Base-by-base conservation (phyloP, 441 rosid genomes). In the Biscutella laevigata region DNA sequence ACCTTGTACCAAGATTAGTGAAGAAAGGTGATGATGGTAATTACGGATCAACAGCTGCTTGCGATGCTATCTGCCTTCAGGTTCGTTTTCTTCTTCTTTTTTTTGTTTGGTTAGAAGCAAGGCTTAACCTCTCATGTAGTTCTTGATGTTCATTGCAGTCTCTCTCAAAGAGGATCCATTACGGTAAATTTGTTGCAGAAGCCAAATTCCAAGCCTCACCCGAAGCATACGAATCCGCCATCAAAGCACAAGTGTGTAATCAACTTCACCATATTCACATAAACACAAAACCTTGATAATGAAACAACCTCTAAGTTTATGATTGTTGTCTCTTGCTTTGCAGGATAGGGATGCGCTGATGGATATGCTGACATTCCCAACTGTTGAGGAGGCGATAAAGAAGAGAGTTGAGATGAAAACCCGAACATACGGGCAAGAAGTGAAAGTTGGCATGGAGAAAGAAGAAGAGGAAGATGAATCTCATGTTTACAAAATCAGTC, bases 171-270 rank as follows among this genome's bases (percentile, higher is more conserved):
- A 81, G 97, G 68, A 80, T 88, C 27, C 99, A 92, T 64, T 92
- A 92, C 34, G 95, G 97, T 24, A 86, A 88, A 76, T 88, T 64
- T 67, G 97, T 92, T 4, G 97, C 99, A 3, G 95, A 92, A 62
- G 88, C 90, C 43, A 92, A 88, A 69, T 92, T 75, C 53, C 82
- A 17, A 37, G 89, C 77, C 19, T 59, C 77, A 34, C 92, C 95
- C 2, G 74, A 77, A 49, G 80, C 67, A 17, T 84, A 86, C 12
- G 58, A 68, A 59, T 55, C 68, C 1, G 87, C 97, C 37, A 92
- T 92, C 45, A 70, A 38, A 64, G 84, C 75, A 61, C 90, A 86
- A 76, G 24, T 65, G 49, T 8, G 0, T 44, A 24, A n/a, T 19
- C 44, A 12, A 11, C 37, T 32, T 63, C 22, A 16, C 30, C 10